Base-by-base conservation (phyloP, 2,329 filamentous ascomycete species). In the Emmonsia crescens region DNA sequence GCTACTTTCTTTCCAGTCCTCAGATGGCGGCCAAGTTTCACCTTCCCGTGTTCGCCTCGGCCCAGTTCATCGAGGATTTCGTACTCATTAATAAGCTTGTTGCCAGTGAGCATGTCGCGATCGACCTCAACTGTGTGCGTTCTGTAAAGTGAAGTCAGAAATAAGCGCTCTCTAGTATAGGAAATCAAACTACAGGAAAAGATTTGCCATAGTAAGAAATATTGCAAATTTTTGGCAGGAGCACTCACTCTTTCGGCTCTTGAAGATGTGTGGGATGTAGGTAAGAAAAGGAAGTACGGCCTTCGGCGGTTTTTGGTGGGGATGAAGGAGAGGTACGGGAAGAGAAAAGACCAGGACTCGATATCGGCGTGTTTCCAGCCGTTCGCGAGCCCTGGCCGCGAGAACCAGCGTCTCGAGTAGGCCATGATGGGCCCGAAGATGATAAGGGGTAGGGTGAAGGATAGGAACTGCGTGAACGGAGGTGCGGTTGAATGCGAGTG, bases 71-170 rank as follows among this genome's bases (percentile, higher is more conserved):
- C 89, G 66, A 97, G 88, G 68, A 99, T 90, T 75, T 96, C 91
- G 77, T 99, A 99, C 72, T 96, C 89, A 71, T 99, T 99, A 80
- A 99, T 96, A 60, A 92, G 82, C 77, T 99, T 99, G 65, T 94
- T 89, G 63, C 94, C 94, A 5, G 93, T 96, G 65, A 91, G 82
- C 60, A 84, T 84, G 74, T 97, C 91, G 65, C 92, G 87, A 70
- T 97, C 93, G 68, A 96, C 90, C 69, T 92, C 87, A 60, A 90
- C 92, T 65, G 92, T 91, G 76, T 96, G 89, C 10, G 93, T 96
- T 77, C 87, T 89, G 65, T 24, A 61, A 42, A 9, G 21, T 9
- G n/a, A 31, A 40, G 49, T 54, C 40, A 61, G 52, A 59, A 36
- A n/a, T 40, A 38, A 38, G 33, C n/a, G 24, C 21, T 19, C 12